Conservation (phyloP, 805 yeast species). For the Nakazawaea wickerhamii region DNA sequence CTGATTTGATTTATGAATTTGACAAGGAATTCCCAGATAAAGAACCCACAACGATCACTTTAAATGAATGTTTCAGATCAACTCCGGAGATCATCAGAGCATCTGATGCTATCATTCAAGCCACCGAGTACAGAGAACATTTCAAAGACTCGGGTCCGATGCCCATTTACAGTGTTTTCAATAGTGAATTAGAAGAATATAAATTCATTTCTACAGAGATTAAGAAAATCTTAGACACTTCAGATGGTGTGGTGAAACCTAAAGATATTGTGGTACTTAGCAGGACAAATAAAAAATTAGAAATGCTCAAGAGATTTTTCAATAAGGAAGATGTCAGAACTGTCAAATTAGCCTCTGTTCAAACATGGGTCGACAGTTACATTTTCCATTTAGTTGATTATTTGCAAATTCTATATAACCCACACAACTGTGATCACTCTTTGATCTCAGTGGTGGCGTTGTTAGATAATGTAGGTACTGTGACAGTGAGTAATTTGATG, state of each 20-base stretch:
- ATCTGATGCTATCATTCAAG: slow-evolving; percentile 27
- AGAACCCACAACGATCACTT: slow-evolving; percentile 25
- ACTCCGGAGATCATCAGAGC: slow-evolving; percentile 50
- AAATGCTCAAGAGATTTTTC: slow-evolving; percentile 32
- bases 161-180: slow-evolving; percentile 25
- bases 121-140: slow-evolving; percentile 13
- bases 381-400: slow-evolving; percentile 43
- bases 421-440: slow-evolving; percentile 23
- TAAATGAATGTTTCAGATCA: slow-evolving; percentile 55
- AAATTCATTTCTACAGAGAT: slow-evolving; percentile 42
- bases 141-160: slow-evolving; percentile 18
- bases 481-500: slow-evolving; percentile 13
- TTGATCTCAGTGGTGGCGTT: slow-evolving; percentile 22
- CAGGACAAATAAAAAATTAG: slow-evolving; percentile 45
- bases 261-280: slow-evolving; percentile 50
- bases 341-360: slow-evolving; percentile 38
- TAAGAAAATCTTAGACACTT: slow-evolving; percentile 31
- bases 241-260: slow-evolving; percentile 36
- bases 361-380: slow-evolving; percentile 46
- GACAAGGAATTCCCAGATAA: slow-evolving; percentile 16
- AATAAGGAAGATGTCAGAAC: slow-evolving; percentile 35
- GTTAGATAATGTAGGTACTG: slow-evolving; percentile 15
- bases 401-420: slow-evolving; percentile 35
- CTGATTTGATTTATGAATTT: slow-evolving; percentile 25
- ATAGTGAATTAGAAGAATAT: slow-evolving; percentile 30